Evolutionary conservation across 2,329 filamentous ascomycete genomes (phyloP), one percentile per base, ranked within the genome.

Genomic region (Atkinsonella hypoxylon): DNA sequence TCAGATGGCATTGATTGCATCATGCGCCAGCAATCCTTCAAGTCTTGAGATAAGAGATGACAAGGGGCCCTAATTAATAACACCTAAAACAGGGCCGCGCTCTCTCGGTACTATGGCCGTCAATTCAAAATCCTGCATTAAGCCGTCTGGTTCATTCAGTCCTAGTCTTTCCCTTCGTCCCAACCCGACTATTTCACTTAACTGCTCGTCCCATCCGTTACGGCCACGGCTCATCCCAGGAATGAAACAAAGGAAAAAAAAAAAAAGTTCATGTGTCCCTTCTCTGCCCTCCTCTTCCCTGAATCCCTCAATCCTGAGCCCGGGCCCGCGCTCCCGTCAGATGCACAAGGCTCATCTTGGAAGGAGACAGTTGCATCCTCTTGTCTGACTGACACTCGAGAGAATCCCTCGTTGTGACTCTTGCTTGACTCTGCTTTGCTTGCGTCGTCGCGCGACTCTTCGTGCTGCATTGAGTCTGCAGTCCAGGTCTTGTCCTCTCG

Each of bases 401-500:
- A 18, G 11, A 46, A 10, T 30, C 44, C 4, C 44, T 46, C 44
- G 31, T 46, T 34, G 17, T 32, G 18, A 38, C n/a, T 34, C n/a
- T 0, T 76, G 59, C n/a, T 78, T 63, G 1, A 83, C 79, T 13
- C 0, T 76, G 59, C n/a, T 78, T 63, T 1, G 83, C 79, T 26
- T 7, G 26, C 1, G 7, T 26, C 26, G 26, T 26, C 26, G 26
- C 7, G 4, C 26, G 26, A 26, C 26, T 26, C 26, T 26, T 8
- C 7, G 26, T 26, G 26, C 26, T 26, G 26, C 26, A 8, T 26
- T 26, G 26, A 26, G 8, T 26, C 26, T 7, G 26, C 26, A 8
- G 1, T 78, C 34, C 0, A 79, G 65, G 34, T 36, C 15, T 15
- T 45, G 84, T 63, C 4, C 75, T 56, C 0, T 64, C 59, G 59